These are phyloP conservation scores for Vitis cinerea DNA, from an alignment of 164 flowering plant species.

Conservation along the genomic window DNA sequence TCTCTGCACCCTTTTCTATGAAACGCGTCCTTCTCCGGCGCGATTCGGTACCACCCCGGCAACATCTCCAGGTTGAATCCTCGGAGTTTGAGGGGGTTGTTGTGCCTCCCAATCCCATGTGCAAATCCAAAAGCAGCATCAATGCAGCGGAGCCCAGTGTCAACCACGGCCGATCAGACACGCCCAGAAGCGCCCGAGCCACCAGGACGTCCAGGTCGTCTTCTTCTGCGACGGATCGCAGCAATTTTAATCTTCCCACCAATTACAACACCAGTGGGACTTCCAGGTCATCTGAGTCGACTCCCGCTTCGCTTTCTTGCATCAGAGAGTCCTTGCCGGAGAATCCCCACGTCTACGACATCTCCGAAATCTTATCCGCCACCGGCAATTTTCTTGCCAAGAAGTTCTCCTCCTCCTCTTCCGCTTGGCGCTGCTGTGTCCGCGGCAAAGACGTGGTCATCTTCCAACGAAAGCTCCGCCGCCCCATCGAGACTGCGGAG, in stretches of 20 bases:
- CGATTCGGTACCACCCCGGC: background rate
- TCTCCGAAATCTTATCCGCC: slow-evolving; percentile 50
- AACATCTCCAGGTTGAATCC: background rate
- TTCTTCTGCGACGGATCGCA: background rate
- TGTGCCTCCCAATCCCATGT: background rate
- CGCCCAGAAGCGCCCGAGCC: background rate
- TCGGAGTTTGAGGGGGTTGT: no score
- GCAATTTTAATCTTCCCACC: no score
- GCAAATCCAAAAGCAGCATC: background rate
- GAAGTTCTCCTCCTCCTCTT: slow-evolving; percentile 36
- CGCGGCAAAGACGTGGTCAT: slow-evolving; percentile 42
- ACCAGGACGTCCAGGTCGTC: background rate
- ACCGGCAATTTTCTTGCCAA: slow-evolving; percentile 43
- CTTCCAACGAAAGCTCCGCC: slow-evolving; percentile 46
- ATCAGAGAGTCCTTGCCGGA: slow-evolving; percentile 43
- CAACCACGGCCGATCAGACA: background rate
- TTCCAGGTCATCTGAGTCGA: slow-evolving; percentile 15
- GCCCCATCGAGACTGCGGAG: slow-evolving; percentile 10
- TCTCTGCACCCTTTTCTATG: background rate
- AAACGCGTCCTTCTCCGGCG: background rate
- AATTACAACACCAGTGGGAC: background rate
- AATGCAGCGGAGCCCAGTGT: background rate
- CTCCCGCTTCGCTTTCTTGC: slow-evolving; percentile 26
- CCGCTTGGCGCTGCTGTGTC: slow-evolving; percentile 50
- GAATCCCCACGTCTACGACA: slow-evolving; percentile 36